Base-by-base conservation (phyloP, 192 early-diverging fungal species). In the Glomus cerebriforme region DNA sequence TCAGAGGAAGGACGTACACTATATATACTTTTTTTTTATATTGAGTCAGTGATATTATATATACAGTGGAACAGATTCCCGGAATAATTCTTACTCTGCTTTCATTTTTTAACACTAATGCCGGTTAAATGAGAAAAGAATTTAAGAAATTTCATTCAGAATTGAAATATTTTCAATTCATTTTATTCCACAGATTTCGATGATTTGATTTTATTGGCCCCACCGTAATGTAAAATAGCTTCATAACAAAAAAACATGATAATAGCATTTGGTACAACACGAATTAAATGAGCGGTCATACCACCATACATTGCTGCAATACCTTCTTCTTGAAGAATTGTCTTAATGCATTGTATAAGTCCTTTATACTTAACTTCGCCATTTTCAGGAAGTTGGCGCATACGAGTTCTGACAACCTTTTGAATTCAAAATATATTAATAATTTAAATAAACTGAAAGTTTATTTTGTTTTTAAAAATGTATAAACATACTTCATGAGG, bases 191-290 rank as follows among this genome's bases (percentile, higher is more conserved):
- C 17, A n/a, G 17, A n/a, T 13, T 29, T 12, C n/a, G n/a, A 8
- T 10, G 24, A 27, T 27, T 64, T 65, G 37, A 22, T 35, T 32
- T 67, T 67, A 70, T 45, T 45, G 24, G 31, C 72, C 3, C 59
- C 74, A 27, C 77, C 78, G 43, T 82, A 83, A 47, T 92, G 83
- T 37, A 94, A 78, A 43, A 95, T 91, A 22, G 90, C 82, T 75
- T 96, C 95, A 70, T 95, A 96, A 13, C 91, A 90, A 68, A 95
- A 87, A 79, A 99, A 98, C 92, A 98, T 91, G 73, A 97, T 97
- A 8, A 95, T 93, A 0, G 97, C 96, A 82, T 98, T 98, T 0
- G 97, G 97, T 9, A 98, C 96, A 0, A 96, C 95, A 64, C 97
- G 91, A 88, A 97, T 85, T 68, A 99, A 85, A 85, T 98, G 96